These are phyloP conservation scores for Ophiostoma quercus DNA, from an alignment of 2,329 filamentous ascomycete genomes.

Conservation along the genomic window DNA sequence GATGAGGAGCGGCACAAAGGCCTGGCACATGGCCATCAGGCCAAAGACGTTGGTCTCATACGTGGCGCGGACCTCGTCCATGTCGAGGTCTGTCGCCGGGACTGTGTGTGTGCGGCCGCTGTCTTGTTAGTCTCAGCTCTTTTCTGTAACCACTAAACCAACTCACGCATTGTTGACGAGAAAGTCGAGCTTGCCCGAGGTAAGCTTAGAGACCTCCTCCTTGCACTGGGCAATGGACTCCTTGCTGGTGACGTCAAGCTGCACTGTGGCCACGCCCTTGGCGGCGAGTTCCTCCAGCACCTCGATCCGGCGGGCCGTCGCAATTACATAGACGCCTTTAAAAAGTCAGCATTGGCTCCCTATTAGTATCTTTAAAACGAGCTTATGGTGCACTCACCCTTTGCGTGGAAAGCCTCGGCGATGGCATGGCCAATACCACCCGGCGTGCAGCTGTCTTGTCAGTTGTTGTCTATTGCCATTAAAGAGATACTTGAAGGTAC, in stretches of 20 bases:
- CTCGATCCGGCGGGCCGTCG: constrained; percentile 48
- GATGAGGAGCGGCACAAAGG: constrained; percentile 48
- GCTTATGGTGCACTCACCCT: constrained; percentile 37
- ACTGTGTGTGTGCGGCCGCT: constrained; percentile 50
- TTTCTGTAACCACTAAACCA: too few relatives aligned
- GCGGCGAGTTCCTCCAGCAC: constrained; percentile 44
- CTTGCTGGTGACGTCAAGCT: constrained; percentile 50
- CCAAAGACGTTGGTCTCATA: constrained; percentile 56
- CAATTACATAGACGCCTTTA: constrained; percentile 49
- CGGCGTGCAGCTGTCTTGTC: constrained; percentile 46
- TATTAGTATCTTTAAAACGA: background rate
- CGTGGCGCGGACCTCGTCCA: constrained; percentile 48
- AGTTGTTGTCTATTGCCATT: background rate
- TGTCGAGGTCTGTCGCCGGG: constrained; percentile 48
- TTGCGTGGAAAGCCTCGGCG: constrained; percentile 48
- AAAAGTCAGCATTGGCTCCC: background rate
- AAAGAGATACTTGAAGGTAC: constrained; percentile 18
- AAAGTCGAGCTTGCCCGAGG: constrained; percentile 51
- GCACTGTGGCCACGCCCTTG: constrained; percentile 46
- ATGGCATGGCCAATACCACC: constrained; percentile 55
- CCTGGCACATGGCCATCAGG: constrained; percentile 51
- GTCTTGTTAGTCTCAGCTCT: background rate
- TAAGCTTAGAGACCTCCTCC: constrained; percentile 44
- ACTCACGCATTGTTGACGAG: constrained; percentile 56
- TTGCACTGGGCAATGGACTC: constrained; percentile 48